These are phyloP conservation scores for Helenozyma baotianmanensis DNA, from an alignment of 805 yeast species.

Conservation along the genomic window DNA sequence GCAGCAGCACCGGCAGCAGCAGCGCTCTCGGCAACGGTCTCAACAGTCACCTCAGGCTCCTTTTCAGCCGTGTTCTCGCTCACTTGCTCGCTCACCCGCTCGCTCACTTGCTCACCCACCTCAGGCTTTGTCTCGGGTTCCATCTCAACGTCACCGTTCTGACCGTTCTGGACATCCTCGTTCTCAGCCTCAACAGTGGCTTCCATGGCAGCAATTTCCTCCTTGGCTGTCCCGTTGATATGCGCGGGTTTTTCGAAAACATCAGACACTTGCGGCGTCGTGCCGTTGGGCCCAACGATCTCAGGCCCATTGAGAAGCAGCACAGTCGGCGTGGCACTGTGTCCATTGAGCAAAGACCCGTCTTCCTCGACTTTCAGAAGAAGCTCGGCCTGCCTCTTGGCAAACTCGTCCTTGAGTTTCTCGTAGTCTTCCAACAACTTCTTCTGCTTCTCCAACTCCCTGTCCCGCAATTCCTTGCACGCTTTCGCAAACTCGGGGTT, in stretches of 20 bases:
- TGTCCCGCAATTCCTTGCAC: constrained; percentile 65
- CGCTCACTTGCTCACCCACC: constrained; percentile 14
- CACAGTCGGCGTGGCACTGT: background rate
- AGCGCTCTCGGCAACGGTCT: no score
- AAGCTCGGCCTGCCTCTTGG: constrained; percentile 11
- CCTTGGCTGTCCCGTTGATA: background rate
- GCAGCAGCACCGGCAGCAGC: no score
- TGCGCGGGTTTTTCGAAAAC: no score
- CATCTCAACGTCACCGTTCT: no score
- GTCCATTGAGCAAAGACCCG: constrained; percentile 1
- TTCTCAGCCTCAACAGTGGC: constrained; percentile 1
- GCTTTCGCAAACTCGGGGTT: constrained; percentile 66
- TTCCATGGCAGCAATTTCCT: background rate
- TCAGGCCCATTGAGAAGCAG: background rate
- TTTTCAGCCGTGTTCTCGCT: no score
- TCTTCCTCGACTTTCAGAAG: constrained; percentile 2
- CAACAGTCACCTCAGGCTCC: constrained; percentile 12
- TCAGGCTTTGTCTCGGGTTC: constrained; percentile 5
- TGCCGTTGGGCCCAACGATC: constrained; percentile 3
- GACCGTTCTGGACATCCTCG: no score
- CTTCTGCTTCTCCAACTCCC: constrained; percentile 57
- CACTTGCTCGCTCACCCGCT: constrained; percentile 7
- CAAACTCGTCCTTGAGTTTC: constrained; percentile 22
- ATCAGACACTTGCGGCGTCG: no score
- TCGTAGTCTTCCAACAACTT: constrained; percentile 36